Evolutionary conservation across 805 yeast genomes (phyloP).

Genomic region (Clavispora fructus): DNA sequence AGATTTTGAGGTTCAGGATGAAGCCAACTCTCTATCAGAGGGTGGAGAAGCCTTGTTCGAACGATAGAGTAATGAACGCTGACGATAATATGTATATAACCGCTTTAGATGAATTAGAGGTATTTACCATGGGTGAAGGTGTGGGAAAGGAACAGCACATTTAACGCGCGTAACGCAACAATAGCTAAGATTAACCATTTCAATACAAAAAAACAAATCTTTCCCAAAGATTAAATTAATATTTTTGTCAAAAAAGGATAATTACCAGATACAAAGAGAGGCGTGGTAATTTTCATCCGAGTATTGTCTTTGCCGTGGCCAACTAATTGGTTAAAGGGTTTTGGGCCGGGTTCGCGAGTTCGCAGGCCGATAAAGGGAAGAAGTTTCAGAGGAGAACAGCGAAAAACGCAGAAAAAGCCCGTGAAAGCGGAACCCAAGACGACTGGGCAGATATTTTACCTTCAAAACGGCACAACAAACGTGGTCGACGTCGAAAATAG

Average conservation of each 20-base stretch:
- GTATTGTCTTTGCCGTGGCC: neutral
- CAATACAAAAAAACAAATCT: neutral
- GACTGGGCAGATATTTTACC: too few relatives aligned
- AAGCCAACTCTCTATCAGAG: neutral
- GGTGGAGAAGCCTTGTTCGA: neutral
- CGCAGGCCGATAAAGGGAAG: neutral
- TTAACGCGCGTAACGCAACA: neutral
- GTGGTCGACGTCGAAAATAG: too few relatives aligned
- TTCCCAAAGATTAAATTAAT: neutral
- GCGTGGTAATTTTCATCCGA: too few relatives aligned
- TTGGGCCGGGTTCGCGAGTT: neutral
- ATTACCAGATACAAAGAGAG: too few relatives aligned
- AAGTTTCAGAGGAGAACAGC: too few relatives aligned
- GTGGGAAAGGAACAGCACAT: neutral
- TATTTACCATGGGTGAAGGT: neutral
- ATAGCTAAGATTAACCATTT: neutral
- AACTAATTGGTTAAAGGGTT: too few relatives aligned
- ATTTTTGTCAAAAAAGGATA: too few relatives aligned
- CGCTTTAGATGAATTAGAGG: neutral
- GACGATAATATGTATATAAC: neutral
- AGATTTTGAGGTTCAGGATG: neutral
- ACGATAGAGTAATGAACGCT: neutral
- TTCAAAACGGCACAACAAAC: too few relatives aligned
- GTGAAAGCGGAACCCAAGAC: neutral
- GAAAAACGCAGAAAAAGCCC: too few relatives aligned